Evolutionary conservation across 352 stramenopile genomes (phyloP), one percentile per base, ranked within the genome.

Genomic region (Pythium grandisporangium): DNA sequence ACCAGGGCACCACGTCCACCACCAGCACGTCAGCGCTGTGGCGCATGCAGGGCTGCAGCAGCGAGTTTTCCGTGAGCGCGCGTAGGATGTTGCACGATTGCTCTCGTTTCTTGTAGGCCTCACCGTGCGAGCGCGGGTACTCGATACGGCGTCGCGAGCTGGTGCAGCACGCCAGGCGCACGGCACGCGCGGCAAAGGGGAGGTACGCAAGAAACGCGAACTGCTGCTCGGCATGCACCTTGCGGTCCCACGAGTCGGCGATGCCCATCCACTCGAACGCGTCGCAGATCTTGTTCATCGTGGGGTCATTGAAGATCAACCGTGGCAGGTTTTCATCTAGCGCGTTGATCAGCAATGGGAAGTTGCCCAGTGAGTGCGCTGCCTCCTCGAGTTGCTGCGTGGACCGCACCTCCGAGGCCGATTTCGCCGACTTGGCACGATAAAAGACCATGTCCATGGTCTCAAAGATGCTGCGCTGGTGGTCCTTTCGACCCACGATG

Each of bases 261-360:
- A 88, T 58, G 6, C 73, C 78, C 42, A 93, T 74, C 77, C 80
- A 93, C 54, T 93, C 75, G 42, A 90, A 85, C 3, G 81, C 64
- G 16, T 77, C 58, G 46, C 73, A 83, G 17, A 90, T 61, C 41
- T 91, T 91, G 49, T 71, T 83, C 68, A 93, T 77, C 3, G 80
- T 90, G 22, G 88, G 84, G 63, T 96, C 84, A 46, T 86, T 96
- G 52, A 92, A 95, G 23, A 84, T 79, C 51, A 95, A 80, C 43
- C 73, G 69, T 6, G 82, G 65, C 42, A 95, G 66, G 51, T 96
- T 96, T 51, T 96, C 85, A 29, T 96, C 83, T 30, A 96, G 53
- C 4, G 70, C 83, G 20, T 85, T 85, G 32, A 96, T 63, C 10
- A 97, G 51, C 30, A 91, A 51, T 8, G 66, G 52, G 30, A 65